A percentile compares a stretch with the other conserved stretches of the same genome.
Conservation (phyloP, 768 basidiomycete species). For the Pulveroboletus sp. region DNA sequence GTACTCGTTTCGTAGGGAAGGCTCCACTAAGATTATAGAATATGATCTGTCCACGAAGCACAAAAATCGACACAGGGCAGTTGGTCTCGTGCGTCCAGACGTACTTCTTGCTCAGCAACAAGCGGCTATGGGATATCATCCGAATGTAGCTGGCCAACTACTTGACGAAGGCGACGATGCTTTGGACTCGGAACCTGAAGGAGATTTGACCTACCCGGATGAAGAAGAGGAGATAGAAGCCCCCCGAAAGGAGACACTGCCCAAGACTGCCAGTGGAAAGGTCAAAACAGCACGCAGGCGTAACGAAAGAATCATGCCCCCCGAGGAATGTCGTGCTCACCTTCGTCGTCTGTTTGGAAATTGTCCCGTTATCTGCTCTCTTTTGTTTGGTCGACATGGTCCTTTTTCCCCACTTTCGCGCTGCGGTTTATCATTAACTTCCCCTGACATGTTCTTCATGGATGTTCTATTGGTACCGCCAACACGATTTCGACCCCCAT, state of each 20-base stretch:
- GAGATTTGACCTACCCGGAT: slow-evolving; percentile 48
- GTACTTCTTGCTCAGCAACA: slow-evolving; percentile 57
- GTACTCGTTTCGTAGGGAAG: slow-evolving; percentile 93
- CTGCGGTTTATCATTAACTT: slow-evolving; percentile 65
- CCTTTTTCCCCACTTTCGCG: slow-evolving; percentile 62
- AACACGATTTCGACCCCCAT: slow-evolving; percentile 92
- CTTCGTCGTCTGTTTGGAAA: slow-evolving; percentile 84
- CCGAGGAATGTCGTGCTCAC: slow-evolving; percentile 93
- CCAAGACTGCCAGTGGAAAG: slow-evolving; percentile 73
- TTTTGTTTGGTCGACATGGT: slow-evolving; percentile 93
- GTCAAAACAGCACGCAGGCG: slow-evolving; percentile 75
- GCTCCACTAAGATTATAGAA: slow-evolving; percentile 91
- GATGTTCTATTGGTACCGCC: slow-evolving; percentile 90
- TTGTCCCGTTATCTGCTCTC: slow-evolving; percentile 75
- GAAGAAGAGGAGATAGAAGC: slow-evolving; percentile 51
- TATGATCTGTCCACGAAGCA: slow-evolving; percentile 83
- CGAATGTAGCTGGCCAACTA: slow-evolving; percentile 22
- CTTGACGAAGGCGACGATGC: slow-evolving; percentile 47
- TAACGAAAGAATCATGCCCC: slow-evolving; percentile 86
- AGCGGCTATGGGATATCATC: slow-evolving; percentile 22
- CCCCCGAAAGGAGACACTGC: slow-evolving; percentile 38
- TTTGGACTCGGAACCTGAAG: slow-evolving; percentile 48
- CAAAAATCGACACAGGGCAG: slow-evolving; percentile 53
- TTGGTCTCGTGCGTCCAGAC: slow-evolving; percentile 67
- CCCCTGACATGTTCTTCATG: slow-evolving; percentile 97